Evolutionary conservation across 129 eudicot species (phyloP).

Genomic region (Centaurea solstitialis): DNA sequence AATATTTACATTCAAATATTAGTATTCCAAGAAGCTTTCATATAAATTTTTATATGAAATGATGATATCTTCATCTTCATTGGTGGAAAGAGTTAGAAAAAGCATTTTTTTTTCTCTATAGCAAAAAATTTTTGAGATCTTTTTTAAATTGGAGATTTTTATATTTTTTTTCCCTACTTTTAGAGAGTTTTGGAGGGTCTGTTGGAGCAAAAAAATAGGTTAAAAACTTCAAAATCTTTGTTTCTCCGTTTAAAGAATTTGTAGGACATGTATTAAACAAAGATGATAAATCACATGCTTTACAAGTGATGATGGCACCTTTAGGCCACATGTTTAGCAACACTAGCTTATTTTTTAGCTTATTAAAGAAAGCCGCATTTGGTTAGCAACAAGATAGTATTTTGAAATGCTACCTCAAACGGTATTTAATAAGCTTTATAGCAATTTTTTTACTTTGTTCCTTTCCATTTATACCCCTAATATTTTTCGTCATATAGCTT

Average conservation of each 20-base stretch:
- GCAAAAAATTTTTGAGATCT: background rate
- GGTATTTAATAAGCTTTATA: background rate
- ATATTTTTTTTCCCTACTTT: background rate
- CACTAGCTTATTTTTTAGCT: background rate
- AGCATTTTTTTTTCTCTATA: background rate
- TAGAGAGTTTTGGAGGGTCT: background rate
- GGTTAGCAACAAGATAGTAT: background rate
- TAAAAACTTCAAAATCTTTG: background rate
- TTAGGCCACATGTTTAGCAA: background rate
- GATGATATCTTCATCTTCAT: background rate
- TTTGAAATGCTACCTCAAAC: background rate
- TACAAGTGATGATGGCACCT: background rate
- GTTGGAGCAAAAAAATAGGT: background rate
- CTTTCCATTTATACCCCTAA: background rate
- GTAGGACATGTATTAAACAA: background rate
- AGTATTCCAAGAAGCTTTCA: background rate
- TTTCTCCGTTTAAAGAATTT: background rate
- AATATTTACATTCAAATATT: background rate
- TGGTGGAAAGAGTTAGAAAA: background rate
- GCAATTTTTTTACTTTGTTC: background rate
- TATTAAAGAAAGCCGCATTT: background rate
- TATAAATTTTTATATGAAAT: background rate
- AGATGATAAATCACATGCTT: background rate
- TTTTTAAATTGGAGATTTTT: background rate
- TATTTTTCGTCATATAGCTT: background rate